Evolutionary conservation across 2,329 filamentous ascomycete genomes (phyloP).

Genomic region (Orbilia javanica): DNA sequence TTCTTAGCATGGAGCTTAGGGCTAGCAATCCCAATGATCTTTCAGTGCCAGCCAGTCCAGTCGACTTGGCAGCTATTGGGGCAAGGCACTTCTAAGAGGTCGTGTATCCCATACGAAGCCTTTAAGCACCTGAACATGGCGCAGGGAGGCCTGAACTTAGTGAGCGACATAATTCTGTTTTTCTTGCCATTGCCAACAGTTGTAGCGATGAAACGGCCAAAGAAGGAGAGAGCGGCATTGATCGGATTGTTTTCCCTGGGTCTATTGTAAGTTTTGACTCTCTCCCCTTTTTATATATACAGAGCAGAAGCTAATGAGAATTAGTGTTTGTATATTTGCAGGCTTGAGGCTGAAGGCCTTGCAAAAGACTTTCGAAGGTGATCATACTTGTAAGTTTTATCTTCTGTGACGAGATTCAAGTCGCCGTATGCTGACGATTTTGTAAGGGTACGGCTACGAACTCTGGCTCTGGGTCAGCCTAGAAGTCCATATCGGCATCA

Average conservation of each 20-base stretch:
- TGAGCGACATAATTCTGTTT: slow-evolving; percentile 51
- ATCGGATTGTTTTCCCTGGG: slow-evolving; percentile 43
- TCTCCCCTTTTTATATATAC: neutral
- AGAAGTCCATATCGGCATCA: slow-evolving; percentile 53
- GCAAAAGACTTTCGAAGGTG: slow-evolving; percentile 46
- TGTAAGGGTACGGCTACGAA: slow-evolving; percentile 53
- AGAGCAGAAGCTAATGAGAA: neutral
- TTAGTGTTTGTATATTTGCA: slow-evolving; percentile 52
- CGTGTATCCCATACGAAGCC: slow-evolving; percentile 33
- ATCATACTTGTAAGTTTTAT: slow-evolving; percentile 41
- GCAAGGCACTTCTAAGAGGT: neutral
- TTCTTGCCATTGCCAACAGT: slow-evolving; percentile 49
- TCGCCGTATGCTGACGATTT: neutral
- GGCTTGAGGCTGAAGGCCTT: slow-evolving; percentile 45
- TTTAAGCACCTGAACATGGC: slow-evolving; percentile 50
- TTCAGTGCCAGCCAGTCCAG: slow-evolving; percentile 38
- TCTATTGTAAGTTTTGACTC: slow-evolving; percentile 40
- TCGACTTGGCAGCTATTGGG: slow-evolving; percentile 34
- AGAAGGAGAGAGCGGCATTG: slow-evolving; percentile 41
- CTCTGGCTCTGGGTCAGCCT: slow-evolving; percentile 56
- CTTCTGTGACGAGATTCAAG: neutral
- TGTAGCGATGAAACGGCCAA: slow-evolving; percentile 36
- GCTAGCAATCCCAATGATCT: slow-evolving; percentile 42
- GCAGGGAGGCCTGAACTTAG: slow-evolving; percentile 42
- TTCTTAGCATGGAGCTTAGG: slow-evolving; percentile 53